A percentile compares a stretch with the other conserved stretches of the same genome.
Conservation (phyloP, 1,284 basidiomycete genomes). For the Laetiporus sulphureus region DNA sequence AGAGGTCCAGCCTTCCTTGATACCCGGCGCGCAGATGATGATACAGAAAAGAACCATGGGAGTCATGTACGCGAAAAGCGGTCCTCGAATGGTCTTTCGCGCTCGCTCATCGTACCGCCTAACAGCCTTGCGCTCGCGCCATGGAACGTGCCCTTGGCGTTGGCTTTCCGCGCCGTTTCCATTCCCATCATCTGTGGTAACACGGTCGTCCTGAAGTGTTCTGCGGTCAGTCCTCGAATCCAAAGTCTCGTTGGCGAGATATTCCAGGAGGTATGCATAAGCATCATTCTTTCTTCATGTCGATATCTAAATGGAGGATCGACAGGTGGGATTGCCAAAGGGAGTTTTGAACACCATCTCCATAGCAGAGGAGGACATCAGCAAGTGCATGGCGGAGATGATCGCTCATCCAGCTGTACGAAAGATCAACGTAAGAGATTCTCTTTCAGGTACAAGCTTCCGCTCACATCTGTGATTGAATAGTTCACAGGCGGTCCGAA, state of each 20-base stretch:
- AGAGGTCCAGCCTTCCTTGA: constrained; percentile 21
- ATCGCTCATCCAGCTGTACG: constrained; percentile 18
- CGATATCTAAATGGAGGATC: neutral
- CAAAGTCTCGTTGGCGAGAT: constrained; percentile 43
- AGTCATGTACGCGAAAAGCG: constrained; percentile 22
- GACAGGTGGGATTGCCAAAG: constrained; percentile 17
- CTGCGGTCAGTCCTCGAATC: constrained; percentile 45
- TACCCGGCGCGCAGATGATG: constrained; percentile 25
- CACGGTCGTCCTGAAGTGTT: constrained; percentile 54
- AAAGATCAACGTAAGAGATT: constrained; percentile 16
- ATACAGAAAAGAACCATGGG: constrained; percentile 25
- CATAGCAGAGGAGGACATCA: constrained; percentile 13
- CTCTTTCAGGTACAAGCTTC: neutral
- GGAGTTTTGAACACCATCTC: constrained; percentile 19
- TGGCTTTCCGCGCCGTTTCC: constrained; percentile 42
- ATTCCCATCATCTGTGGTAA: constrained; percentile 57
- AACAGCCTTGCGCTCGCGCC: constrained; percentile 17
- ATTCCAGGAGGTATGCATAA: constrained; percentile 31
- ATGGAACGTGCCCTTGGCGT: constrained; percentile 38
- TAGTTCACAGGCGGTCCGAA: constrained; percentile 15
- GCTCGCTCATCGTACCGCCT: neutral
- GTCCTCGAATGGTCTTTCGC: neutral
- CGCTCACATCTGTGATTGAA: neutral
- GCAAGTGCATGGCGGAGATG: constrained; percentile 13
- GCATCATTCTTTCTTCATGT: no score